Evolutionary conservation across 345 rosid genomes (phyloP).

Genomic region (Crucihimalaya himalaica): DNA sequence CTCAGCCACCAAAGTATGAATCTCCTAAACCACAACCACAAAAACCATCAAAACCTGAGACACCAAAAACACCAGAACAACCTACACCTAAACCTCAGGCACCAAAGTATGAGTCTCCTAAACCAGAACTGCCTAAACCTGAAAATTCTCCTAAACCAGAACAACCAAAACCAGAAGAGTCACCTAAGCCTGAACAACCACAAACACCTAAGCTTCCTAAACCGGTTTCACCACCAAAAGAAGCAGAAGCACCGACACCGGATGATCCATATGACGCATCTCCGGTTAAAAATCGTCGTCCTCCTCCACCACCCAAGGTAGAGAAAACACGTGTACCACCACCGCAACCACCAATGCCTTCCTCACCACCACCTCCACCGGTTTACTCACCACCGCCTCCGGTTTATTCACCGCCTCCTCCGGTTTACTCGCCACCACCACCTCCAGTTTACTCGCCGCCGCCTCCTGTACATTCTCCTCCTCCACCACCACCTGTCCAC

Average conservation of each 20-base stretch:
- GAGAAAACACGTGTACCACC: constrained; percentile 21
- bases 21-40: constrained; percentile 25
- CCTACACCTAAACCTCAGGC: constrained; percentile 22
- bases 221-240: constrained; percentile 30
- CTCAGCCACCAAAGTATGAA: constrained; percentile 14
- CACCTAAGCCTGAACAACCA: constrained; percentile 27
- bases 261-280: constrained; percentile 27
- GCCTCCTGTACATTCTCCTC: constrained; percentile 20
- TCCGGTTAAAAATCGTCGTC: constrained; percentile 31
- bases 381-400: constrained; percentile 17
- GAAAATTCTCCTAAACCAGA: constrained; percentile 11
- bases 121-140: constrained; percentile 8
- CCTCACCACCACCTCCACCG: constrained; percentile 12
- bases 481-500: constrained; percentile 27
- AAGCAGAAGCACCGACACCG: background rate
- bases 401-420: constrained; percentile 18
- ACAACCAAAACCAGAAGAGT: constrained; percentile 18
- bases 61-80: constrained; percentile 24
- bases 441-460: constrained; percentile 25
- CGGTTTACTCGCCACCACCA: constrained; percentile 15
- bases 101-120: constrained; percentile 16
- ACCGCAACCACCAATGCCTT: constrained; percentile 32
- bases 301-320: constrained; percentile 34
- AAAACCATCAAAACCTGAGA: constrained; percentile 17
- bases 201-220: constrained; percentile 3